Evolutionary conservation across 2,329 filamentous ascomycete genomes (phyloP).

Genomic region (Ceratocystis papillata): DNA sequence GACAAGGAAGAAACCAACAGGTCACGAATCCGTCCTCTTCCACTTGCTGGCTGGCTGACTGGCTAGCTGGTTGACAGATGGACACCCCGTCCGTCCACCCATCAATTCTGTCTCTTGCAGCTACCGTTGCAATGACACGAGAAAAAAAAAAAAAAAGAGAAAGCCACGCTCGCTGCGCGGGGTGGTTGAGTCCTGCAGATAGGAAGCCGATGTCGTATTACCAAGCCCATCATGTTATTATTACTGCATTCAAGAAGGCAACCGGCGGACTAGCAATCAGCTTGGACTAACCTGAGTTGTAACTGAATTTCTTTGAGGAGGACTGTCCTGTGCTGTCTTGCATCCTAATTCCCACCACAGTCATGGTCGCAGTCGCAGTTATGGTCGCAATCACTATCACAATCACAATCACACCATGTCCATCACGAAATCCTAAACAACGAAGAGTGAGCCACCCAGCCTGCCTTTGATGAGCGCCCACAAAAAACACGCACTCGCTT

Average conservation of each 20-base stretch:
- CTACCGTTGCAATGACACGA: background rate
- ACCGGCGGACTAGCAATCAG: background rate
- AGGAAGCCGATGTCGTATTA: slow-evolving; percentile 5
- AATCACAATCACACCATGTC: too few species aligned
- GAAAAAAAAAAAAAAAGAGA: background rate
- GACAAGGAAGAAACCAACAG: background rate
- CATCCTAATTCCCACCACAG: background rate
- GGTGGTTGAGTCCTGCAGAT: background rate
- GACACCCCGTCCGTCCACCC: too few species aligned
- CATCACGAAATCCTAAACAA: background rate
- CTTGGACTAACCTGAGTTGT: background rate
- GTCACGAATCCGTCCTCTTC: background rate
- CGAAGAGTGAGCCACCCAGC: background rate
- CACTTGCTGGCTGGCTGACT: background rate
- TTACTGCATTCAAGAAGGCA: background rate
- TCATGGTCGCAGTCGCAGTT: too few species aligned
- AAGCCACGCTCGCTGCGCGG: background rate
- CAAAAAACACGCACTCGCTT: background rate
- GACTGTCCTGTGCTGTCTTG: background rate
- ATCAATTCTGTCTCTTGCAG: background rate
- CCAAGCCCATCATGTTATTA: background rate
- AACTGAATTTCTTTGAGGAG: background rate
- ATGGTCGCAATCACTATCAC: too few species aligned
- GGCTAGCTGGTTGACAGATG: too few species aligned
- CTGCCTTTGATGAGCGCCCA: background rate